Base-by-base conservation (phyloP, 345 rosid genomes). In the Schrenkiella parvula region DNA sequence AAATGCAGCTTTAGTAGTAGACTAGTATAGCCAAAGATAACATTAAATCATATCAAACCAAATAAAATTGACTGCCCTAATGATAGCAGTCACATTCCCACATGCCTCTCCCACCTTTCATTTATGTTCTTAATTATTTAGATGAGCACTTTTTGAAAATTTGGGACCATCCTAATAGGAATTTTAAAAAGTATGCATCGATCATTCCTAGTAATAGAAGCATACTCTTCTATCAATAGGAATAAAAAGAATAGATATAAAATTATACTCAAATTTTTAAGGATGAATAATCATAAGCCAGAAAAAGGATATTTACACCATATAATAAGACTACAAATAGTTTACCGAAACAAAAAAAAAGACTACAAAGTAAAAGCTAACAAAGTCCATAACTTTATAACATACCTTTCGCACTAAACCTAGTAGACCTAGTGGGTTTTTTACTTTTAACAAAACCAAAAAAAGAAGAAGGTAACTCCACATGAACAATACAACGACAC, bases 311-410 rank as follows among this genome's bases (percentile, higher is more conserved):
- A 74, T 51, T 48, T 51, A 74, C 62, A 64, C 42, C 65, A 44
- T 46, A 55, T 41, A 5, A 55, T 35, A 52, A 29, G 31, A 64
- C 23, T 54, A n/a, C n/a, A n/a, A n/a, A n/a, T n/a, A n/a, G n/a
- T n/a, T n/a, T n/a, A n/a, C n/a, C n/a, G n/a, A n/a, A n/a, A n/a
- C n/a, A n/a, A n/a, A n/a, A n/a, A n/a, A n/a, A n/a, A n/a, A n/a
- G n/a, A n/a, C n/a, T n/a, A n/a, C n/a, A n/a, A n/a, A 54, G 57
- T 17, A 56, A 73, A 66, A 66, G 66, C 72, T 57, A 66, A 74
- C 62, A 48, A 57, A 66, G 53, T 61, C 54, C 54, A 58, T 66
- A 39, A 57, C 67, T 74, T 74, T 57, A 21, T 18, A 65, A 73
- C 57, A 73, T 8, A 65, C 32, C 52, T 71, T 71, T 51, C 62